These are phyloP conservation scores for Coriaria nepalensis DNA, from an alignment of 306 rosid species.

Conservation along the genomic window DNA sequence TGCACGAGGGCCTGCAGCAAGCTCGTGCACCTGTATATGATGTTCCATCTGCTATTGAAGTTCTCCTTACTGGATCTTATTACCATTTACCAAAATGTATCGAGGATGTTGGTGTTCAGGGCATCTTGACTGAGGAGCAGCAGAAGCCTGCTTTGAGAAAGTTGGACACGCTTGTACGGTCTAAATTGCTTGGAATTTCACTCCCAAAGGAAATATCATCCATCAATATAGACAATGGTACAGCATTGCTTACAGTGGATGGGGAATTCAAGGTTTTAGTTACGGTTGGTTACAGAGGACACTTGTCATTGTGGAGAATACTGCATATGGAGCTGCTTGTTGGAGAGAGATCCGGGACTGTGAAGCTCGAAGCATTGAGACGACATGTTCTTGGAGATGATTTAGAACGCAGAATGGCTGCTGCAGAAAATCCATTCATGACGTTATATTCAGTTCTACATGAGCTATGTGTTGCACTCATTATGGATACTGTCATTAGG, in stretches of 20 bases:
- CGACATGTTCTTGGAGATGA: conserved; percentile 76
- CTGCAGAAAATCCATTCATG: conserved; percentile 66
- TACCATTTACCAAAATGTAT: conserved; percentile 77
- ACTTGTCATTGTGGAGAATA: conserved; percentile 95
- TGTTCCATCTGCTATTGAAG: conserved; percentile 87
- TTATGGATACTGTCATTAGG: conserved; percentile 85
- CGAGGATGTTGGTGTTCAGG: conserved; percentile 73
- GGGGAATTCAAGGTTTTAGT: conserved; percentile 88
- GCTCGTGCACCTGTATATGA: conserved; percentile 97
- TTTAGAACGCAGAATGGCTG: conserved; percentile 96
- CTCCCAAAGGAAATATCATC: conserved; percentile 75
- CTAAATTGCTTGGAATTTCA: conserved; percentile 68
- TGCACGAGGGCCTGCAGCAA: conserved; percentile 98
- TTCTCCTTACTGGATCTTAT: conserved; percentile 74
- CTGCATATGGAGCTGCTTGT: conserved; percentile 90
- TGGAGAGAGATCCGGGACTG: conserved; percentile 61
- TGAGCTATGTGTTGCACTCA: conserved; percentile 78
- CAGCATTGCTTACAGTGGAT: conserved; percentile 59
- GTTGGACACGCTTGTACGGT: conserved; percentile 75
- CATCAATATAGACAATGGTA: conserved; percentile 66
- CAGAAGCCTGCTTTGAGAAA: conserved; percentile 86
- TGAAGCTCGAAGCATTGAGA: conserved; percentile 57
- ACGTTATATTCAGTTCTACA: conserved; percentile 76
- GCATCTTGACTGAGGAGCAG: conserved; percentile 58
- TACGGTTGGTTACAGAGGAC: conserved; percentile 94